These are phyloP conservation scores for Kalmusia sp. DNA, from an alignment of 2,329 filamentous ascomycete genomes.

Conservation along the genomic window DNA sequence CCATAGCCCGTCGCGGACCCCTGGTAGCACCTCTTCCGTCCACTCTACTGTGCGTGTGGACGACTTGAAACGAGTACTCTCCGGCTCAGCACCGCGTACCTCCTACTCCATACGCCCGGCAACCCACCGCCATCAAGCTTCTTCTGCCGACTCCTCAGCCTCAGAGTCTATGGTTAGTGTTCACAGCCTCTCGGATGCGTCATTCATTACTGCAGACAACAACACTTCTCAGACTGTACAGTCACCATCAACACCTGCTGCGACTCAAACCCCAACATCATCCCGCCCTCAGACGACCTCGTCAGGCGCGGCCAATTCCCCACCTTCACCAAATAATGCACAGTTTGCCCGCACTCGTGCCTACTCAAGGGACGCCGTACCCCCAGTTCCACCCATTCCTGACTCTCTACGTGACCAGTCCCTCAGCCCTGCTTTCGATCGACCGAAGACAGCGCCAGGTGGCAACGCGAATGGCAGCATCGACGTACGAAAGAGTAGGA, in stretches of 20 bases:
- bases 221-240: slow-evolving; percentile 1
- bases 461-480: slow-evolving; percentile 20
- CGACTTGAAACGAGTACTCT: slow-evolving; percentile 55
- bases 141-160: slow-evolving; percentile 61
- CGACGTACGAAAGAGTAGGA: slow-evolving; percentile 29
- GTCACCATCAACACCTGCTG: slow-evolving; percentile 25
- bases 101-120: slow-evolving; percentile 36
- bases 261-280: slow-evolving; percentile 30
- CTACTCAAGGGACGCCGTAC: slow-evolving; percentile 26
- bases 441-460: slow-evolving; percentile 31
- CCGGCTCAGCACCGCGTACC: slow-evolving; percentile 44
- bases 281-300: slow-evolving; percentile 22
- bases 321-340: slow-evolving; percentile 17
- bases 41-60: slow-evolving; percentile 52
- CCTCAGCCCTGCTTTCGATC: slow-evolving; percentile 10
- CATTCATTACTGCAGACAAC: slow-evolving; percentile 46
- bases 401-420: slow-evolving; percentile 32
- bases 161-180: slow-evolving; percentile 75
- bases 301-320: slow-evolving; percentile 6
- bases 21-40: slow-evolving; percentile 44
- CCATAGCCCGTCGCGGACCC: slow-evolving; percentile 38
- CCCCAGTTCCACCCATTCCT: slow-evolving; percentile 44
- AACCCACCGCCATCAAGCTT: slow-evolving; percentile 41
- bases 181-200: slow-evolving; percentile 72
- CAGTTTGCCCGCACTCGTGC: slow-evolving; percentile 19